Percentiles rank a stretch among this genome's conserved stretches.
Evolutionary conservation across 2,329 filamentous ascomycete genomes (phyloP).

Genomic region (Nemania sp.): DNA sequence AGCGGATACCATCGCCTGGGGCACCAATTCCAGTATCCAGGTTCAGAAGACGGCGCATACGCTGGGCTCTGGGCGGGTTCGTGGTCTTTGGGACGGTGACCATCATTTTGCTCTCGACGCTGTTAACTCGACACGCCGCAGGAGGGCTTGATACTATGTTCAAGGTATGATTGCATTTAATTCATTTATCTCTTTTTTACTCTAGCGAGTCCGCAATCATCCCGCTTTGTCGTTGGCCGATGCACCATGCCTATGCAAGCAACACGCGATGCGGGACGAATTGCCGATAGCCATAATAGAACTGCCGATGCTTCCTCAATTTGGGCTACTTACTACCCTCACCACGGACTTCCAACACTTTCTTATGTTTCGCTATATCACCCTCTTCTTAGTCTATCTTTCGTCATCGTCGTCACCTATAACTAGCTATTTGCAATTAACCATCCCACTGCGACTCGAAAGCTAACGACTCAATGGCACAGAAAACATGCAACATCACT

Average conservation of each 20-base stretch:
- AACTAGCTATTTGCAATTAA: neutral
- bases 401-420: conserved; percentile 2
- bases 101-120: conserved; percentile 38
- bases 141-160: conserved; percentile 34
- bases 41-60: conserved; percentile 21
- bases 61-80: conserved; percentile 22
- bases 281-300: conserved; percentile 26
- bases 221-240: conserved; percentile 7
- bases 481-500: conserved; percentile 48
- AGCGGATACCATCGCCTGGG: conserved; percentile 23
- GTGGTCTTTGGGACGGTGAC: conserved; percentile 35
- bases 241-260: conserved; percentile 7
- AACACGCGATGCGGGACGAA: conserved; percentile 17
- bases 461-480: conserved; percentile 42
- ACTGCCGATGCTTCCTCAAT: conserved; percentile 27
- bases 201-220: conserved; percentile 1
- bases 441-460: neutral
- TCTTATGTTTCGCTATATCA: neutral
- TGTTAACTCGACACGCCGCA: conserved; percentile 31
- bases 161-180: conserved; percentile 29
- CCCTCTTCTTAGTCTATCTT: neutral
- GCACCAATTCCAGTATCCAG: neutral
- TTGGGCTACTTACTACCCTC: conserved; percentile 3
- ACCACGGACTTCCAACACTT: neutral
- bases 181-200: conserved; percentile 4